Evolutionary conservation across 345 rosid genomes (phyloP).

Genomic region (Hirschfeldia incana): DNA sequence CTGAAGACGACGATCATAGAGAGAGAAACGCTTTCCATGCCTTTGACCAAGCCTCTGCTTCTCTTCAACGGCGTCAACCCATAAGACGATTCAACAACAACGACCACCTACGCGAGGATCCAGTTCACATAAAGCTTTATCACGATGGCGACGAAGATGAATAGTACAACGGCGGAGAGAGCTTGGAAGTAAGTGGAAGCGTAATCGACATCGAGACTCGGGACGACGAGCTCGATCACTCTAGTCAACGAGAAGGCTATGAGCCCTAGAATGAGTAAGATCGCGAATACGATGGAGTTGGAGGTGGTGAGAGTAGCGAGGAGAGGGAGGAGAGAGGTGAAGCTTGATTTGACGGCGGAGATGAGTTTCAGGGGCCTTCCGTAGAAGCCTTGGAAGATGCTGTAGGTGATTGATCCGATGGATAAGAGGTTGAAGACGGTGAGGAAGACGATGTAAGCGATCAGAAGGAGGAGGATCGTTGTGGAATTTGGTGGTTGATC

Average conservation of each 20-base stretch:
- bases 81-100: slow-evolving; percentile 69
- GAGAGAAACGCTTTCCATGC: slow-evolving; percentile 50
- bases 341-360: slow-evolving; percentile 58
- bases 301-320: slow-evolving; percentile 37
- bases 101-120: slow-evolving; percentile 52
- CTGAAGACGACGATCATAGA: slow-evolving; percentile 41
- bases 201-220: slow-evolving; percentile 30
- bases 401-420: slow-evolving; percentile 61
- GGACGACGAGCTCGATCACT: slow-evolving; percentile 27
- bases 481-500: neutral
- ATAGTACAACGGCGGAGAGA: slow-evolving; percentile 4
- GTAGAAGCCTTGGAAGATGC: slow-evolving; percentile 70
- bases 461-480: slow-evolving; percentile 14
- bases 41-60: slow-evolving; percentile 51
- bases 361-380: slow-evolving; percentile 77
- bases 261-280: slow-evolving; percentile 35
- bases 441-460: slow-evolving; percentile 39
- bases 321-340: slow-evolving; percentile 60
- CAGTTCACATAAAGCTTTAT: slow-evolving; percentile 49
- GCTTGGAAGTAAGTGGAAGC: slow-evolving; percentile 43
- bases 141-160: slow-evolving; percentile 24
- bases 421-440: slow-evolving; percentile 48
- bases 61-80: slow-evolving; percentile 65
- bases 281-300: slow-evolving; percentile 33
- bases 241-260: slow-evolving; percentile 26